A percentile compares a stretch with the other conserved stretches of the same genome.
Conservation (phyloP, 495 filamentous ascomycete species). For the Neurospora sp. region DNA sequence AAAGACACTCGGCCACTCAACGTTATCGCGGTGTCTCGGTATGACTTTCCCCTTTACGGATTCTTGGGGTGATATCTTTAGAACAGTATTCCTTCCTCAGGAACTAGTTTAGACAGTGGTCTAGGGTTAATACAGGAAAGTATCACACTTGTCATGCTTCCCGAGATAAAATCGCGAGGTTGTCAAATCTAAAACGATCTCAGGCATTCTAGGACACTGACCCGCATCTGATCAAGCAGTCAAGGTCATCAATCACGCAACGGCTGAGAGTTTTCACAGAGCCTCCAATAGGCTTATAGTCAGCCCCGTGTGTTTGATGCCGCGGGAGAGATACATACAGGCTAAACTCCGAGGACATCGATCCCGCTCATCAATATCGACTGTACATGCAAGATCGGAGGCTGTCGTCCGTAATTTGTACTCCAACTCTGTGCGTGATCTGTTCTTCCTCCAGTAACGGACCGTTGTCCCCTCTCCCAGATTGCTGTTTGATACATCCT, state of each 20-base stretch:
- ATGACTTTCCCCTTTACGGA: neutral
- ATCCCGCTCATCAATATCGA: slow-evolving; percentile 2
- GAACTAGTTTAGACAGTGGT: neutral
- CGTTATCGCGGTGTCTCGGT: neutral
- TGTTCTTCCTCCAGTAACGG: slow-evolving; percentile 3
- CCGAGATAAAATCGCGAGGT: neutral
- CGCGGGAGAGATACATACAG: neutral
- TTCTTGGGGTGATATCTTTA: neutral
- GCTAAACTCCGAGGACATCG: slow-evolving; percentile 8
- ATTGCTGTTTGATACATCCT: neutral
- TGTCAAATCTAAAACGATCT: neutral
- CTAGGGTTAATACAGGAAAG: neutral
- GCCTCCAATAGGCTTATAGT: neutral
- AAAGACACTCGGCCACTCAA: neutral
- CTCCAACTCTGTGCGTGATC: neutral
- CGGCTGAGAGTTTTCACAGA: neutral
- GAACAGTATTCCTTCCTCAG: neutral
- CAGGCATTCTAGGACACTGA: neutral
- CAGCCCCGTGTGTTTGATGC: neutral
- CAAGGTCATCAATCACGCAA: neutral
- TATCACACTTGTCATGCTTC: neutral
- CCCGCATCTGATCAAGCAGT: neutral
- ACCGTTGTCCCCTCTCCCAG: slow-evolving; percentile 1
- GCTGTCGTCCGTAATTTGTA: slow-evolving; percentile 15
- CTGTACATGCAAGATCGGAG: slow-evolving; percentile 8